phyloP scores from a whole-genome alignment of 1,139 yeast species.

The Chernovozyma aurita region DNA sequence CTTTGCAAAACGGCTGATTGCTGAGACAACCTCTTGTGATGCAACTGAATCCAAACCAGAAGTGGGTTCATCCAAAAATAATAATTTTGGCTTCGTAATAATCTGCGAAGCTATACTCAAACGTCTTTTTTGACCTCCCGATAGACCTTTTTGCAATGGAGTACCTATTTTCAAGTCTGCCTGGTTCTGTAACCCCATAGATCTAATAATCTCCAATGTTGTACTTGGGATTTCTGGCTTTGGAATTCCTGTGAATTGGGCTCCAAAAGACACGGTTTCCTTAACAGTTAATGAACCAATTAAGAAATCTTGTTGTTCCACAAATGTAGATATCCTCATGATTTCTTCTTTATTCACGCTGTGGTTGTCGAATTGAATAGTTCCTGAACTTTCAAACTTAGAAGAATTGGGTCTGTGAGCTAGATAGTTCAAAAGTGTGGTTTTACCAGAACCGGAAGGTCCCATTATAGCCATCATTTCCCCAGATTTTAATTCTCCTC shows the following conservation, averaged over 20 bases:
- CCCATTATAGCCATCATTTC: constrained; percentile 61
- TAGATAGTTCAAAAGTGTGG: constrained; percentile 62
- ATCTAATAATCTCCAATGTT: constrained; percentile 53
- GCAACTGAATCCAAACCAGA: constrained; percentile 71
- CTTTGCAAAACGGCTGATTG: constrained; percentile 64
- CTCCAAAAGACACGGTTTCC: constrained; percentile 71
- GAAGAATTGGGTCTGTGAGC: constrained; percentile 54
- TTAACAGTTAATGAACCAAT: constrained; percentile 67
- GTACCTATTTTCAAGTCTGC: constrained; percentile 74
- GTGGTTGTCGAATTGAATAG: constrained; percentile 31
- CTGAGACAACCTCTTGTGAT: constrained; percentile 61
- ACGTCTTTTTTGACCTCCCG: constrained; percentile 84
- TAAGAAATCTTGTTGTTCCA: constrained; percentile 73
- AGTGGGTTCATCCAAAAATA: constrained; percentile 48
- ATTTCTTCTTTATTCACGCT: not conserved
- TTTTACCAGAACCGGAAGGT: constrained; percentile 85
- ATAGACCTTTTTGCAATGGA: constrained; percentile 67
- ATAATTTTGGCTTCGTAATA: constrained; percentile 62
- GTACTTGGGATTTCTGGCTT: constrained; percentile 27
- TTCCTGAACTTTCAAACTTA: constrained; percentile 19
- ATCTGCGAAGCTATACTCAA: constrained; percentile 78
- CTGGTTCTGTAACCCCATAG: constrained; percentile 71
- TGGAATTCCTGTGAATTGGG: constrained; percentile 51
- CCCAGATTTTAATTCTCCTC: not conserved
- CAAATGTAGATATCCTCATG: constrained; percentile 55